Conservation (phyloP, 1,139 yeast species). For the Pichia terricola region DNA sequence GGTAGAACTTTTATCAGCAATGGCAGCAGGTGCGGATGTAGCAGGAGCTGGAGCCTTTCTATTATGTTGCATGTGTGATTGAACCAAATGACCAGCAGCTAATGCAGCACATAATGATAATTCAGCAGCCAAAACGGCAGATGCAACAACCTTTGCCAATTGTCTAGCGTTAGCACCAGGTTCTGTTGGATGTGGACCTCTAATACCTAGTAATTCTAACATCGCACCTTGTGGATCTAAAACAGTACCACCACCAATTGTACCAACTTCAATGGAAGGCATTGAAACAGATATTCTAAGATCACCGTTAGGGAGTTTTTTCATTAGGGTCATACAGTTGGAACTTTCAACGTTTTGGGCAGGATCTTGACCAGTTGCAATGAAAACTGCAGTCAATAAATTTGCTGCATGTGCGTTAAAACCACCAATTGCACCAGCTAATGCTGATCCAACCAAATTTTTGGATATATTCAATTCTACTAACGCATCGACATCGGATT, state of each 20-base stretch:
- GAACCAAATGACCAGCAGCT: conserved; percentile 97
- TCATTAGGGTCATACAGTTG: conserved; percentile 93
- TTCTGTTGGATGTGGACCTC: conserved; percentile 88
- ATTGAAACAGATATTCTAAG: conserved; percentile 87
- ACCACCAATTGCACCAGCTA: conserved; percentile 98
- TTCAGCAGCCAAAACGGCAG: conserved; percentile 95
- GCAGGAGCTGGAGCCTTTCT: conserved; percentile 33
- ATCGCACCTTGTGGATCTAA: conserved; percentile 95
- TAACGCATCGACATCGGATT: conserved; percentile 85
- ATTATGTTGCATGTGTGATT: conserved; percentile 95
- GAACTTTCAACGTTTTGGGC: conserved; percentile 97
- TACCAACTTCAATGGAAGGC: conserved; percentile 99
- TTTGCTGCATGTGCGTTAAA: conserved; percentile 98
- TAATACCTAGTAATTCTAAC: conserved; percentile 88
- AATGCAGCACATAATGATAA: conserved; percentile 87
- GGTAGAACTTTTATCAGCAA: conserved; percentile 8
- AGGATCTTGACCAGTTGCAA: conserved; percentile 98
- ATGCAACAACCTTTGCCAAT: conserved; percentile 89
- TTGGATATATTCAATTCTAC: conserved; percentile 84
- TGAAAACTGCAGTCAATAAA: conserved; percentile 81
- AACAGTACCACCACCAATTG: conserved; percentile 98
- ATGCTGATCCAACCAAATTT: conserved; percentile 91
- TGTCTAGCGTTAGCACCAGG: conserved; percentile 96
- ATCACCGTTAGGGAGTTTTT: conserved; percentile 64
- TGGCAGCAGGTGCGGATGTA: conserved; percentile 14